Base-by-base conservation (phyloP, 176 grass and related monocot species). In the Oryza longistaminata region DNA sequence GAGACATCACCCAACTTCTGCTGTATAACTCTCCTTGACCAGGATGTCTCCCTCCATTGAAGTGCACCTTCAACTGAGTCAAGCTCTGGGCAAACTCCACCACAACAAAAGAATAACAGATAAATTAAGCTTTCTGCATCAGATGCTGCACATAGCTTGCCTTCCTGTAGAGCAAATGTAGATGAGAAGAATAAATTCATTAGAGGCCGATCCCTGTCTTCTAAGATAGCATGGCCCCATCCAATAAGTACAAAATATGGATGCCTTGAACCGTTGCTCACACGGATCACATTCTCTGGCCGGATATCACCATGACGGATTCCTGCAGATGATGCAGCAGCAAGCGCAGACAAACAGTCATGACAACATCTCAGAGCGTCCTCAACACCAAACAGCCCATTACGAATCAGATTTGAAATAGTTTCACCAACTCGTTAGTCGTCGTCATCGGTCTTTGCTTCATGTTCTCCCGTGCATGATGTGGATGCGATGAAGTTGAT, bases 131-230 rank as follows among this genome's bases (percentile, higher is more conserved):
- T 96, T 87, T 98, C 93, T 0, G 93, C 88, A 25, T 96, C 96
- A 61, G 96, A 99, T 52, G 96, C 91, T 37, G 90, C 89, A 83
- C 96, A 99, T 35, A 96, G 88, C 35, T 99, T 99, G 34, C 96
- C 93, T 87, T 99, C 96, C 70, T 96, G 93, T 31, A 99, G 96
- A 3, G 90, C 91, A 91, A 92, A 91, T 37, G 93, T 96, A 53
- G 96, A 99, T 64, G 96, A 99, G 79, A 95, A 99, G 66, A 96
- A 92, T 34, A 99, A 75, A 89, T 94, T 99, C 93, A 96, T 92
- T 31, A 85, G 83, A 71, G 93, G 96, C 3, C 93, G 70, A 81
- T 96, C 96, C 79, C 86, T 88, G 13, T 99, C 96, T 88, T 99
- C 96, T 49, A 99, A 72, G 87, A 99, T 86, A 83, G 96, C 93